These are phyloP conservation scores for Kodamaea neixiangensis DNA, from an alignment of 805 yeast species.

Conservation along the genomic window DNA sequence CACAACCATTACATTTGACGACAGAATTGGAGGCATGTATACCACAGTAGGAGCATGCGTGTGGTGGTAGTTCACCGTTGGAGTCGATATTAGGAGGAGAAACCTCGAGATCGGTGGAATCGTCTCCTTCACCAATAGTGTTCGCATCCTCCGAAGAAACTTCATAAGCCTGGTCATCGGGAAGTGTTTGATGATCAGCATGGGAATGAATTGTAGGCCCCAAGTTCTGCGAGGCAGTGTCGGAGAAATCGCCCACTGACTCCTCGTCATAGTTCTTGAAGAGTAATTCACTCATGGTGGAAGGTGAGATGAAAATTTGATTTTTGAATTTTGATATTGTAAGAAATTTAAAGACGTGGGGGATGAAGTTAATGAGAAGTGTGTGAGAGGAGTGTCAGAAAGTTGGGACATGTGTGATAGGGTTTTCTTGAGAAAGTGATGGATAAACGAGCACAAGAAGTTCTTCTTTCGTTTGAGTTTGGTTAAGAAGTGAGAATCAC, in stretches of 20 bases:
- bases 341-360: background rate
- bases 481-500: too few relatives aligned
- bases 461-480: too few relatives aligned
- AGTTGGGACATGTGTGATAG: too few relatives aligned
- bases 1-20: conserved; percentile 73
- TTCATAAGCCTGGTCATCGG: background rate
- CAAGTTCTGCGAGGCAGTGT: background rate
- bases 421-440: too few relatives aligned
- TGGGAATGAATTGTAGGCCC: background rate
- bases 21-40: conserved; percentile 63
- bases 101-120: background rate
- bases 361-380: background rate
- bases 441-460: too few relatives aligned
- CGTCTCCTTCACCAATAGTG: background rate
- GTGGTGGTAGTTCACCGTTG: background rate
- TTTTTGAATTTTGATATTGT: background rate
- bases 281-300: conserved; percentile 24
- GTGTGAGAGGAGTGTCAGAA: background rate
- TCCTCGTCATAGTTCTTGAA: conserved; percentile 20
- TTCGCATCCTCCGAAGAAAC: background rate
- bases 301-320: conserved; percentile 1
- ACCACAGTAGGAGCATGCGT: conserved; percentile 69
- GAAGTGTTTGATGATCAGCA: background rate
- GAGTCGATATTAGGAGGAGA: background rate
- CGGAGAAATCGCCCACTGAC: conserved; percentile 7